A percentile compares a stretch with the other conserved stretches of the same genome.
phyloP scores from a whole-genome alignment of 805 yeast species.

The Isabelozyma rhagii region DNA sequence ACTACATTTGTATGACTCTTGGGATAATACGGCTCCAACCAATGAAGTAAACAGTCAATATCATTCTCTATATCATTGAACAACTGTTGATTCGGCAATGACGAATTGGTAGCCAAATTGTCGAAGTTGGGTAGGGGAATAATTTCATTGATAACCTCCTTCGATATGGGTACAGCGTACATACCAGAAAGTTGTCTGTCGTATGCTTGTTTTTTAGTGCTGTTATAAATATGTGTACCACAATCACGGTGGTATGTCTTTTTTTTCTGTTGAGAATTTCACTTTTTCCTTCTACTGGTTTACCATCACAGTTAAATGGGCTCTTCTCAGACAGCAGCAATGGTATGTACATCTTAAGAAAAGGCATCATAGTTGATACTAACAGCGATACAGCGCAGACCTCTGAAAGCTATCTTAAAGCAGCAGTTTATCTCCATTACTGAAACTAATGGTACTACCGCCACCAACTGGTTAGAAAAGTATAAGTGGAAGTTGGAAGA shows the following conservation, averaged over 20 bases:
- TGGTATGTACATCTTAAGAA: neutral
- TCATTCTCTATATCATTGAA: slow-evolving; percentile 31
- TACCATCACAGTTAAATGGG: neutral
- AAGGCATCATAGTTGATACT: neutral
- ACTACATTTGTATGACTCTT: neutral
- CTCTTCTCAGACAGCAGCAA: neutral
- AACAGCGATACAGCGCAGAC: neutral
- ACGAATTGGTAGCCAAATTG: slow-evolving; percentile 7
- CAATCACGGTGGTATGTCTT: neutral
- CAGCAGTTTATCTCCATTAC: slow-evolving; percentile 41
- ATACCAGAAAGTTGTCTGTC: neutral
- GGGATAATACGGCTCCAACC: slow-evolving; percentile 31
- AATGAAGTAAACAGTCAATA: slow-evolving; percentile 26
- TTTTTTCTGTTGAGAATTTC: neutral
- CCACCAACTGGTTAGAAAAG: slow-evolving; percentile 32
- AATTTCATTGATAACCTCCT: slow-evolving; percentile 8
- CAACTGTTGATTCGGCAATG: neutral
- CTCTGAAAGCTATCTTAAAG: slow-evolving; percentile 12
- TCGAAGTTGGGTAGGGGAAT: slow-evolving; percentile 12
- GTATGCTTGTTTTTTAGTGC: neutral
- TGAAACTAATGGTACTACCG: slow-evolving; percentile 29
- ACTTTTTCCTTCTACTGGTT: neutral
- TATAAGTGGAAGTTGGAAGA: slow-evolving; percentile 24
- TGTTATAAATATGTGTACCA: neutral
- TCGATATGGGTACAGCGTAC: slow-evolving; percentile 3